A percentile compares a stretch with the other conserved stretches of the same genome.
These are phyloP conservation scores for Talaromyces marneffei DNA, from an alignment of 2,329 filamentous ascomycete genomes.

Conservation along the genomic window DNA sequence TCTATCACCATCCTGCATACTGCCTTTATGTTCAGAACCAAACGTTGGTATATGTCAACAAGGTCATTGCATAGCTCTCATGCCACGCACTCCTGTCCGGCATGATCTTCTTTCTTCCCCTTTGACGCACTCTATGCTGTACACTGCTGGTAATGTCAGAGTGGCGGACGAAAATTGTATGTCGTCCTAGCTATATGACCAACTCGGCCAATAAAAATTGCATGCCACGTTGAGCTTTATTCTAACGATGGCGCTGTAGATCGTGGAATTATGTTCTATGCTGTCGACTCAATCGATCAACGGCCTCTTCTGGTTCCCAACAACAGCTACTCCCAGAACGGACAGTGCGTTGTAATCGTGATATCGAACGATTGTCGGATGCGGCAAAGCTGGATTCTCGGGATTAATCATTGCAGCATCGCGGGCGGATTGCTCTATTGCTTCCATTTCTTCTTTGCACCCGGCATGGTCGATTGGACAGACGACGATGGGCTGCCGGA, in stretches of 20 bases:
- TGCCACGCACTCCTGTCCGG: neutral
- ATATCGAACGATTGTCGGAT: slow-evolving; percentile 72
- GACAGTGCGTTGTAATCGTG: slow-evolving; percentile 62
- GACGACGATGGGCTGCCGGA: slow-evolving; percentile 90
- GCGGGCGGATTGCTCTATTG: slow-evolving; percentile 91
- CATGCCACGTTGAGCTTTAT: neutral
- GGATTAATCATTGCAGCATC: slow-evolving; percentile 83
- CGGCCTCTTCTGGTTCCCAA: slow-evolving; percentile 57
- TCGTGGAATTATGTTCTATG: no score
- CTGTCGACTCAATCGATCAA: slow-evolving; percentile 54
- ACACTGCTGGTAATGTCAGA: neutral
- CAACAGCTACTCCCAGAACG: slow-evolving; percentile 57
- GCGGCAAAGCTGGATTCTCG: slow-evolving; percentile 88
- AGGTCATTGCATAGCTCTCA: neutral
- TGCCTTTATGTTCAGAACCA: neutral
- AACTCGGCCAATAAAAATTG: neutral
- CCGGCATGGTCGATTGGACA: slow-evolving; percentile 91
- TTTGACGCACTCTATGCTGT: neutral
- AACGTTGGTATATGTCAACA: neutral
- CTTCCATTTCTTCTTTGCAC: slow-evolving; percentile 98
- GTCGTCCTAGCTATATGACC: neutral
- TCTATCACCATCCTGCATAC: neutral
- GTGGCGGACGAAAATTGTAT: no score
- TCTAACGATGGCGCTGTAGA: neutral
- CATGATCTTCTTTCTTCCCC: neutral